A percentile compares a stretch with the other conserved stretches of the same genome.
These are phyloP conservation scores for Mortierella sp. DNA, from an alignment of 371 early-diverging fungal genomes.

Conservation along the genomic window DNA sequence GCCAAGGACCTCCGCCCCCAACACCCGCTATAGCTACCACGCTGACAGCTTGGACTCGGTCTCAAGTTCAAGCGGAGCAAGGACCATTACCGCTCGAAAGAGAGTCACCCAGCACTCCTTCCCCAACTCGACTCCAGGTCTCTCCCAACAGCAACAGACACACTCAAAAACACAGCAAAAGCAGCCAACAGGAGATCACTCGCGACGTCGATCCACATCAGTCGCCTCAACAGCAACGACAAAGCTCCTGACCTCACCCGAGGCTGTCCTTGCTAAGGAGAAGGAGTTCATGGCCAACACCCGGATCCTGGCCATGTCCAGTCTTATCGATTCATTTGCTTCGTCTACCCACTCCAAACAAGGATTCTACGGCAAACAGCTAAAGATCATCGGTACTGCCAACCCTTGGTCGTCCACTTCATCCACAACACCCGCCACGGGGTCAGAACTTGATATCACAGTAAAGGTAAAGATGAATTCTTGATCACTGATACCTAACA, in stretches of 20 bases:
- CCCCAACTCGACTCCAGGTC: not conserved
- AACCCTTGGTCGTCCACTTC: conserved; percentile 18
- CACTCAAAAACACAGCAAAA: conserved; percentile 9
- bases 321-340: conserved; percentile 44
- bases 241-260: conserved; percentile 18
- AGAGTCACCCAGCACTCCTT: conserved; percentile 21
- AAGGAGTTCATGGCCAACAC: conserved; percentile 55
- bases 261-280: conserved; percentile 35
- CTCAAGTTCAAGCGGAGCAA: conserved; percentile 12
- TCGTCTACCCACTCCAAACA: conserved; percentile 39
- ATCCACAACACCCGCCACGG: conserved; percentile 16
- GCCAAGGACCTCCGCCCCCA: conserved; percentile 17
- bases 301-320: conserved; percentile 50
- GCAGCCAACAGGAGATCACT: conserved; percentile 7
- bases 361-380: conserved; percentile 57
- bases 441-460: conserved; percentile 47
- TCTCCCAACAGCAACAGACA: not conserved
- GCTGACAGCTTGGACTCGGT: conserved; percentile 12
- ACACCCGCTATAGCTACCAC: conserved; percentile 30
- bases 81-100: conserved; percentile 9
- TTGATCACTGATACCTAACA: not conserved
- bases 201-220: conserved; percentile 34
- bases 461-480: conserved; percentile 39
- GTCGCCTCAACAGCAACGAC: conserved; percentile 22
- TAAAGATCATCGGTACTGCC: conserved; percentile 41